A percentile compares a stretch with the other conserved stretches of the same genome.
Evolutionary conservation across 257 asterid species (phyloP).

Genomic region (Parsonsia alboflavescens): DNA sequence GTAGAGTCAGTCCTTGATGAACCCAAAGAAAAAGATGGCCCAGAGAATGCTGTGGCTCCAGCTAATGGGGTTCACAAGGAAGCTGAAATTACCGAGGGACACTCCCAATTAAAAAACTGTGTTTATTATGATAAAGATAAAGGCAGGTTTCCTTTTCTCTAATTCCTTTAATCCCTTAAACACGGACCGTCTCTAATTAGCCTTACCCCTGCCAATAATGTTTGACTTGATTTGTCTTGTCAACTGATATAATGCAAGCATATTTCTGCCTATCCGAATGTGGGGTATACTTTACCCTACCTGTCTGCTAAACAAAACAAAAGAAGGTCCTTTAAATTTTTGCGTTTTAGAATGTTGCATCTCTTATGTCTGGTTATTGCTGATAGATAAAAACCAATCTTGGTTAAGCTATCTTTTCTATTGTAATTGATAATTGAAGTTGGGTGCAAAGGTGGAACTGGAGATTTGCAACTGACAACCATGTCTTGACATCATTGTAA

Average conservation of each 20-base stretch:
- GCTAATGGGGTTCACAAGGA: slow-evolving; percentile 24
- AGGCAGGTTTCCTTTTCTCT: slow-evolving; percentile 31
- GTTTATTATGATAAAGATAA: slow-evolving; percentile 55
- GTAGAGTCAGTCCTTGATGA: slow-evolving; percentile 20
- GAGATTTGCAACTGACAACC: background rate
- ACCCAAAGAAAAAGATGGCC: background rate
- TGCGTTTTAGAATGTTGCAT: background rate
- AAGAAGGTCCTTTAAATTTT: slow-evolving; percentile 20
- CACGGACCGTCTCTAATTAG: too few relatives aligned
- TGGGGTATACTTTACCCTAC: slow-evolving; percentile 35
- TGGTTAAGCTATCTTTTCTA: background rate
- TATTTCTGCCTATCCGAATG: slow-evolving; percentile 13
- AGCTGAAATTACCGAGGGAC: slow-evolving; percentile 27
- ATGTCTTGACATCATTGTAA: background rate
- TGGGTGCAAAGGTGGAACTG: background rate
- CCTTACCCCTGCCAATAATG: background rate
- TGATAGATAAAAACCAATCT: background rate
- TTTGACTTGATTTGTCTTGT: background rate
- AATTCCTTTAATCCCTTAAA: background rate
- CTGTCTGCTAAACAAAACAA: slow-evolving; percentile 18
- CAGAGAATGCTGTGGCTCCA: slow-evolving; percentile 9
- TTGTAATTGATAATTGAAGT: background rate
- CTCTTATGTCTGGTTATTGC: background rate
- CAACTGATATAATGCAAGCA: slow-evolving; percentile 2
- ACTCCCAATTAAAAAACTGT: slow-evolving; percentile 24